Percentiles rank a stretch among this genome's conserved stretches.
phyloP scores from a whole-genome alignment of 1,284 basidiomycete species.

The Trichosporon asahii region DNA sequence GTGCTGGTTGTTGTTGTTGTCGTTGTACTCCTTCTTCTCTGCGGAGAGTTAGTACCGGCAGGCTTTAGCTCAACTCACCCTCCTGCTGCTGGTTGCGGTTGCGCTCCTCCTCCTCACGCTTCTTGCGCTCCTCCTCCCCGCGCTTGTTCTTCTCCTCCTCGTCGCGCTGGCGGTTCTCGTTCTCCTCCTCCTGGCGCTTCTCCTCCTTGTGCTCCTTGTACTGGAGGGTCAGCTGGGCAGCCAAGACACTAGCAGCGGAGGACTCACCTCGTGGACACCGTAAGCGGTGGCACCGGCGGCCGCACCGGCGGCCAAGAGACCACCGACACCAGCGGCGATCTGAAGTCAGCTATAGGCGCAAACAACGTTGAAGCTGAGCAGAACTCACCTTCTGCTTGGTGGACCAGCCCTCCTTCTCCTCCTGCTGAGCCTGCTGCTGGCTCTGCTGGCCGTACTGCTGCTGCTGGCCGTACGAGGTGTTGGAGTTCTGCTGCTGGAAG shows the following conservation, averaged over 20 bases:
- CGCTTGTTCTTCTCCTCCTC: slow-evolving; percentile 8
- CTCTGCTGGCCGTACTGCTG: slow-evolving; percentile 1
- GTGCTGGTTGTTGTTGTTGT: neutral
- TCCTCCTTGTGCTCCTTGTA: slow-evolving; percentile 10
- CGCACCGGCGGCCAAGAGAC: neutral
- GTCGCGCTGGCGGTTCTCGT: neutral
- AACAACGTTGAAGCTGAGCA: neutral
- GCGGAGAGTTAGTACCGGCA: neutral
- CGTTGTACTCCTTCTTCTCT: slow-evolving; percentile 9
- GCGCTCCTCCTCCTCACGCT: slow-evolving; percentile 4
- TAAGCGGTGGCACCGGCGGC: slow-evolving; percentile 1
- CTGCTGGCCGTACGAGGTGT: slow-evolving; percentile 7
- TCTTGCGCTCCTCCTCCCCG: neutral
- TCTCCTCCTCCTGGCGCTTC: slow-evolving; percentile 8
- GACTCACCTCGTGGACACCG: slow-evolving; percentile 2
- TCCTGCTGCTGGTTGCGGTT: slow-evolving; percentile 5
- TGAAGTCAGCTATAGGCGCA: neutral
- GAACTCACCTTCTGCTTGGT: neutral
- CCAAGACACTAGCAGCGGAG: neutral
- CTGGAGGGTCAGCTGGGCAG: neutral
- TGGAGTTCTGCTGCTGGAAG: slow-evolving; percentile 1
- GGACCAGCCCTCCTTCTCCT: slow-evolving; percentile 8
- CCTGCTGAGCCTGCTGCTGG: slow-evolving; percentile 10
- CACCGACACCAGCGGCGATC: slow-evolving; percentile 4
- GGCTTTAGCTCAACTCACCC: neutral